Evolutionary conservation across 352 stramenopile species (phyloP), one percentile per base, ranked within the genome.

Genomic region (Globisporangium rhizosaccharum): DNA sequence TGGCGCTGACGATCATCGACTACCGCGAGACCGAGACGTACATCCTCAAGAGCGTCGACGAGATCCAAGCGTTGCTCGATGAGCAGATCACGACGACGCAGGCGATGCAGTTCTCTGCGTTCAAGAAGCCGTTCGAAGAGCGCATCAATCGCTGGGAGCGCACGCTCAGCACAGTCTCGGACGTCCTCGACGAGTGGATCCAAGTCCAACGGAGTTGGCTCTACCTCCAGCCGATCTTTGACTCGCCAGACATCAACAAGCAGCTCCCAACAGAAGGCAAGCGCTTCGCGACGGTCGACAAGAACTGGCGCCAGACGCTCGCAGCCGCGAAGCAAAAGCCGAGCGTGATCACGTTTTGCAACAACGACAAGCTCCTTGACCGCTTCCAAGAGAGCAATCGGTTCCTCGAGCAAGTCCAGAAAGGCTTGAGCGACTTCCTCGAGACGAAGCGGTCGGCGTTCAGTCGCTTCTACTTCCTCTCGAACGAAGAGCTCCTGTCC

Each of bases 181-280:
- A 98, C 33, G 88, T 98, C 0, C 61, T 98, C 3, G 94, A 98
- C 50, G 93, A 97, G 61, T 98, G 93, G 94, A 87, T 98, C 25
- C 85, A 89, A 52, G 87, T 98, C 12, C 93, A 98, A 67, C 85
- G 94, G 18, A 97, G 87, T 67, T 98, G 94, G 94, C 61, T 98
- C n/a, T 98, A 98, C 53, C 71, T 98, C 9, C 92, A 98, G 65
- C 94, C 94, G 11, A 98, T 98, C 55, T 98, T 98, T 49, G 93
- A 98, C 63, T 97, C 88, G 2, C 79, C 89, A 0, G 94, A 98
- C 58, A 98, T 98, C 61, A 98, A 97, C 75, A 98, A 98, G 64
- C 94, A 98, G 60, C 79, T 98, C 1, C 94, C 94, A 0, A 92
- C 82, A 4, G 94, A 98, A 66, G 91, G 90, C 15, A 98, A 98